Conservation (phyloP, 225 moss, liverwort and hornwort genomes). For the Straminergon stramineum region DNA sequence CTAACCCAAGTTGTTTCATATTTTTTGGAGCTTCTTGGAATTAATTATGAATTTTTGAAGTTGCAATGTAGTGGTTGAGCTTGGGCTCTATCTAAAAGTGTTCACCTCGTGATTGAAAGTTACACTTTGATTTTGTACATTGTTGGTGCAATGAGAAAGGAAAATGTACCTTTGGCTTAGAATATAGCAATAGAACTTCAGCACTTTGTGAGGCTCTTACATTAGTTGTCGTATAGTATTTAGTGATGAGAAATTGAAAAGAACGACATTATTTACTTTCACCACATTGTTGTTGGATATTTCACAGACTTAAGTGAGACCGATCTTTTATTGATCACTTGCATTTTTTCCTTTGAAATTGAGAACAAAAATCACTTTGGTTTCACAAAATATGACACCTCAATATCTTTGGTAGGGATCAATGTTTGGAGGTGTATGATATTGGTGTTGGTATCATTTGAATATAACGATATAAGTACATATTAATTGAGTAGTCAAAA, state of each 20-base stretch:
- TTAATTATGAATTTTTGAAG: too few relatives aligned
- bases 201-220: background rate
- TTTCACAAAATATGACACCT: background rate
- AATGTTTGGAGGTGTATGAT: accelerated
- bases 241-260: background rate
- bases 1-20: too few relatives aligned
- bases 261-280: accelerated
- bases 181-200: accelerated
- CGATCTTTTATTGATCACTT: background rate
- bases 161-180: accelerated
- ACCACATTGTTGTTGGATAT: background rate
- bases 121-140: background rate
- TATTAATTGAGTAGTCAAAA: background rate
- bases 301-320: background rate
- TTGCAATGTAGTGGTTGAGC: too few relatives aligned
- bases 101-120: accelerated
- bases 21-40: too few relatives aligned
- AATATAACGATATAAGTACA: background rate
- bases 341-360: background rate
- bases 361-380: background rate
- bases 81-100: background rate
- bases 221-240: background rate
- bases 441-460: background rate
- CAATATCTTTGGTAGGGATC: background rate
- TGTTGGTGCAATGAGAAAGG: background rate